Base-by-base conservation (phyloP, 1,284 basidiomycete species). In the Anthracocystis panici-leucophaei region DNA sequence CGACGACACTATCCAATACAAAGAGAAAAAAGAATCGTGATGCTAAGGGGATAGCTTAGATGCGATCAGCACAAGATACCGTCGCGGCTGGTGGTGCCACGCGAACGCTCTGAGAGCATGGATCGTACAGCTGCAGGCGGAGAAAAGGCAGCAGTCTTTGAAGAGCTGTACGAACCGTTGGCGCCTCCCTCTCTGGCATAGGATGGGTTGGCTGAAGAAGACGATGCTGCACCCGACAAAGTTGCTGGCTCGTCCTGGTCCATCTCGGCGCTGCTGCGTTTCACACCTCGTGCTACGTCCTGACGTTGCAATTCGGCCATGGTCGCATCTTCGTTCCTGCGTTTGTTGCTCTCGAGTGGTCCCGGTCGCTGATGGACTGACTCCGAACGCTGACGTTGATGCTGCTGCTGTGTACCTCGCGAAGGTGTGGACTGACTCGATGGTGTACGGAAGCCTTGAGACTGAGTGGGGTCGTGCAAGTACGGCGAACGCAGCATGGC, bases 181-280 rank as follows among this genome's bases (percentile, higher is more conserved):
- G 55, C 29, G 6, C 21, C 27, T 29, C 16, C 48, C 10, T 31
- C 38, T 5, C 35, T 51, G 38, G 21, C 14, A 31, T 27, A 18
- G 9, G 50, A 27, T 12, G 52, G 41, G n/a, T 25, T 23, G 20
- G 29, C n/a, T 42, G 40, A n/a, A 8, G 40, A 33, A 35, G 55
- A 27, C 6, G 61, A 29, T 3, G 57, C 51, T 33, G 61, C 21
- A 7, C 45, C 61, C 0, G 46, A 27, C 3, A 57, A 20, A 6
- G 57, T 14, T 2, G 25, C 31, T 6, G 58, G 31, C 35, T 65
- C 63, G 41, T 71, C 63, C 38, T 62, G 38, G n/a, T 65, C 63
- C 68, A 71, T 71, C 27, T 71, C 58, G 38, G 63, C 68, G 29
- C 68, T 71, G 44, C 54, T 65, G 33, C 63, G 68, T 31, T 71